Conservation (phyloP, 208 protist genomes). For the Acanthamoeba culbertsoni region DNA sequence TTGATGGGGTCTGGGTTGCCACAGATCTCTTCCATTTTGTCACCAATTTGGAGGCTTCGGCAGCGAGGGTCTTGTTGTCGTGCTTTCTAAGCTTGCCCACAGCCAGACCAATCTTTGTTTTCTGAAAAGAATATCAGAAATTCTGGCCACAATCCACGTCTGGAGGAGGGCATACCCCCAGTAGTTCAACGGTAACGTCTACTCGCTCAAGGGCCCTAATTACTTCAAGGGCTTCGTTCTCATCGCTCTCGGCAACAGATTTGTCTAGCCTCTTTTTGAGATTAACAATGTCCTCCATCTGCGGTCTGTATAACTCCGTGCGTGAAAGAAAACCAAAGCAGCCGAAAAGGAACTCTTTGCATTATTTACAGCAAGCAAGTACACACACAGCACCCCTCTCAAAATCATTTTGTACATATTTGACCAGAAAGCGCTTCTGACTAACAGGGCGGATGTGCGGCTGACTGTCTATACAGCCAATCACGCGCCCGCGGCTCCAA, state of each 20-base stretch:
- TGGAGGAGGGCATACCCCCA: neutral
- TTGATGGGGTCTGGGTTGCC: neutral
- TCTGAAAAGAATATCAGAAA: neutral
- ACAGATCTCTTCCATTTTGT: neutral
- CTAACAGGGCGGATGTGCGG: neutral
- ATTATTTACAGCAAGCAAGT: no score
- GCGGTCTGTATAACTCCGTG: neutral
- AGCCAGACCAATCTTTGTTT: neutral
- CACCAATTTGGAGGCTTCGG: neutral
- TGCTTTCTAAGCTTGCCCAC: slow-evolving; percentile 53
- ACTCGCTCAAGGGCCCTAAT: neutral
- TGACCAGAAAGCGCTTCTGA: neutral
- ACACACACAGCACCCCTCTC: no score
- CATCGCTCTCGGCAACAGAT: neutral
- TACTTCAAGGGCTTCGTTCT: neutral
- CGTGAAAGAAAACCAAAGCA: neutral
- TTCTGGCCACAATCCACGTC: neutral
- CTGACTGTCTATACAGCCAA: neutral
- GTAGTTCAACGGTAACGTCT: neutral
- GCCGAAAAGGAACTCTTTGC: neutral
- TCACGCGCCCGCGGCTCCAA: neutral
- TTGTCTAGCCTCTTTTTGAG: neutral
- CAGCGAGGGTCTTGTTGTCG: neutral
- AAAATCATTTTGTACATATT: no score
- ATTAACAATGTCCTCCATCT: neutral